Evolutionary conservation across 176 grass and related monocot genomes (phyloP), one percentile per base, ranked within the genome.

Genomic region (Panicum miliaceum): DNA sequence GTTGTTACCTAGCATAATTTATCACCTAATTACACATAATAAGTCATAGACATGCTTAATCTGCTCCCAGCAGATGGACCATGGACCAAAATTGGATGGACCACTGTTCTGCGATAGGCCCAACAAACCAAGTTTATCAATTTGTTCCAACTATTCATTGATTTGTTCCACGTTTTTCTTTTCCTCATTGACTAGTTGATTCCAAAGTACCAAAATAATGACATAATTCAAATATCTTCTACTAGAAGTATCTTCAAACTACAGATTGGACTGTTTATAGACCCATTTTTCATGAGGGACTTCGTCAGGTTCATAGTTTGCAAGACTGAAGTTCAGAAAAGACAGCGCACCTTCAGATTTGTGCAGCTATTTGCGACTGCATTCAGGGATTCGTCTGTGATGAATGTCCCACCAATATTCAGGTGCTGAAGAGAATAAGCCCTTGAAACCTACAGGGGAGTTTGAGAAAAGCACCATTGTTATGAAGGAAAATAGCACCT

Each of bases 391-490:
- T 98, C 92, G 66, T 98, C 92, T 8, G 91, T 98, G 76, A 98
- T 94, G 38, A 98, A 98, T 78, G 92, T 98, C 7, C 92, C 95
- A 37, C 92, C 95, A 37, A 95, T 90, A 73, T 98, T 98, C 61
- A 98, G 89, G 50, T 95, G 85, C 83, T 92, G 76, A 69, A 98
- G 69, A 82, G 92, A 98, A 80, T 86, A 89, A 65, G 95, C 90
- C 86, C 87, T 93, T 80, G 91, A 91, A 80, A 98, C 85, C 92
- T 98, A 73, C 52, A 93, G 22, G 32, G 26, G 22, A 81, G 2
- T 40, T 77, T 65, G 47, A 79, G 56, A 77, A 73, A 77, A 38
- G 7, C 7, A 8, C 0, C 27, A 3, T 68, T 42, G 1, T 54
- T 70, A 35, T 23, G 18, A 65, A 53, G 6, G 2, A n/a, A 47